These are phyloP conservation scores for Fusarium hostae DNA, from an alignment of 2,329 filamentous ascomycete species.

Conservation along the genomic window DNA sequence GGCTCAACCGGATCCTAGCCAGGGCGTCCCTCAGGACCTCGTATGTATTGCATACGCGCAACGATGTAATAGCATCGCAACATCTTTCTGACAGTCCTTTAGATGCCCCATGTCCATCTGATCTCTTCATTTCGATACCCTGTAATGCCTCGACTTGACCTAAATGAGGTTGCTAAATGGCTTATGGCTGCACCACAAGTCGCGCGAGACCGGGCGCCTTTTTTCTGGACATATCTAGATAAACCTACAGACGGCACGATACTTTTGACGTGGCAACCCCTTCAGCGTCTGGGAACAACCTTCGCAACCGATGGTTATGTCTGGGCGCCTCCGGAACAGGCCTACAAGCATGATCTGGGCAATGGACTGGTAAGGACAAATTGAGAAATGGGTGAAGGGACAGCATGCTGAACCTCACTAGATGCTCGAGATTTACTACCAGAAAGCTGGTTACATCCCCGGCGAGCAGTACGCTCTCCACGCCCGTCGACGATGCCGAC, in stretches of 20 bases:
- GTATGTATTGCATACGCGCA: conserved; percentile 44
- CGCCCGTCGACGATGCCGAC: conserved; percentile 85
- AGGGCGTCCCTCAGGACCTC: conserved; percentile 56
- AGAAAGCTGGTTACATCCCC: conserved; percentile 82
- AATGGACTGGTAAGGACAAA: conserved; percentile 63
- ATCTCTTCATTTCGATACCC: conserved; percentile 87
- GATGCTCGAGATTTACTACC: conserved; percentile 89
- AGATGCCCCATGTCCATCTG: conserved; percentile 91
- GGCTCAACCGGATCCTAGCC: conserved; percentile 56
- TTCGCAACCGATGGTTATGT: conserved; percentile 94
- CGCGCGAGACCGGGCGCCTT: conserved; percentile 83
- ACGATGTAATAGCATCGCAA: background rate
- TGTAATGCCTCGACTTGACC: conserved; percentile 73
- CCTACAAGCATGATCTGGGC: conserved; percentile 77
- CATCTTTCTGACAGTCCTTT: conserved; percentile 35
- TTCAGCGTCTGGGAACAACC: conserved; percentile 73
- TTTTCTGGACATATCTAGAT: conserved; percentile 94
- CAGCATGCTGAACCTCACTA: conserved; percentile 51
- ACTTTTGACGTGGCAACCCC: conserved; percentile 88
- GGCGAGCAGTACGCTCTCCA: conserved; percentile 81
- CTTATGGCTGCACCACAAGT: conserved; percentile 86
- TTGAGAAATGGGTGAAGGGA: background rate
- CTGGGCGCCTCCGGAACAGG: conserved; percentile 85
- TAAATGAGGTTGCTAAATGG: conserved; percentile 84
- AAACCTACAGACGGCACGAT: conserved; percentile 83